A percentile compares a stretch with the other conserved stretches of the same genome.
Conservation (phyloP, 2,329 filamentous ascomycete genomes). For the Daldinia sp. region DNA sequence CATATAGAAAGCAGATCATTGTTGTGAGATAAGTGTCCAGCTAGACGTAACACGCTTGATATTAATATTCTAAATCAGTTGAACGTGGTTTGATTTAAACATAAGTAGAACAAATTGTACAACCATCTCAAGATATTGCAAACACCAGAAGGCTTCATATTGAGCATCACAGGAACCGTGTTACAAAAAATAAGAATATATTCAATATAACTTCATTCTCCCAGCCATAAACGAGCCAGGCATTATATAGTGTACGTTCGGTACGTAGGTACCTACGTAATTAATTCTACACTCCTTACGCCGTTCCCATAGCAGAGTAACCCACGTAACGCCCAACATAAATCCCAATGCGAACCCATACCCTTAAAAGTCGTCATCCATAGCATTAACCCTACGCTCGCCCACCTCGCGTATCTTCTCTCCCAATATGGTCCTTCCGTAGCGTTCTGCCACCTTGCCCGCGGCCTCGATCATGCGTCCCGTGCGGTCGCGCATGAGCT, state of each 20-base stretch:
- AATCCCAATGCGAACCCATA: background rate
- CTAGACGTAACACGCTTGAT: background rate
- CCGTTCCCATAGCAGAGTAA: conserved; percentile 1
- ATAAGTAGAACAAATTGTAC: no score
- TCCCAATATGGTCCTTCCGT: conserved; percentile 81
- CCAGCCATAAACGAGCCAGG: background rate
- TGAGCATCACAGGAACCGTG: background rate
- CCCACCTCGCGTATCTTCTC: conserved; percentile 92
- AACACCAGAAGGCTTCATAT: background rate
- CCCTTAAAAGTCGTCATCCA: conserved; percentile 54
- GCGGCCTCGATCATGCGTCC: conserved; percentile 94
- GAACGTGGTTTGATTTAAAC: no score
- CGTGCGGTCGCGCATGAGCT: conserved; percentile 83
- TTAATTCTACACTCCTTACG: background rate
- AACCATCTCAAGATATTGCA: background rate
- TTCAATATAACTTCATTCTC: background rate
- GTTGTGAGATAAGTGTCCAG: background rate
- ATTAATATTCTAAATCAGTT: no score
- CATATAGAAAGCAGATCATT: background rate
- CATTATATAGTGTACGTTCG: conserved; percentile 1
- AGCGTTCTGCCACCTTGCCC: conserved; percentile 87
- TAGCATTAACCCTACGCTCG: conserved; percentile 69
- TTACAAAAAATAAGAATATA: background rate
- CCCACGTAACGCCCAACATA: background rate
- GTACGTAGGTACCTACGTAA: background rate